phyloP scores from a whole-genome alignment of 1,284 basidiomycete genomes.

The Xerocomus nothofagi region DNA sequence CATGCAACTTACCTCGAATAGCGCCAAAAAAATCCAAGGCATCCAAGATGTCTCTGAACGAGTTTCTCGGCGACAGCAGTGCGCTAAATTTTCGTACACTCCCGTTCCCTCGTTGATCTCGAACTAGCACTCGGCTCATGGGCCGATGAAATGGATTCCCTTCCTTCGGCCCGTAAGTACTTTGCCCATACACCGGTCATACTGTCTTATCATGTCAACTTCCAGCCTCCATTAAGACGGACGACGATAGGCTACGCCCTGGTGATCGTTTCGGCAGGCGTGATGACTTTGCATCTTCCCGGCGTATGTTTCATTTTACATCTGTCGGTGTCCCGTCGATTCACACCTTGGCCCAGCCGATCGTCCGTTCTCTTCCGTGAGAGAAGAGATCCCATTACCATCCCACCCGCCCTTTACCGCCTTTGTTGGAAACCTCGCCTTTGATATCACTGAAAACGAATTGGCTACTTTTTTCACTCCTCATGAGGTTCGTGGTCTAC shows the following conservation, averaged over 20 bases:
- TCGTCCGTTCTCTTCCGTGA: constrained; percentile 54
- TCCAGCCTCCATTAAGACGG: constrained; percentile 60
- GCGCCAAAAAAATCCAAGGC: constrained; percentile 78
- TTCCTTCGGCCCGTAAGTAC: constrained; percentile 86
- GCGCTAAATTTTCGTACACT: constrained; percentile 36
- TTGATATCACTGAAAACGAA: constrained; percentile 87
- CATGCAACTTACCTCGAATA: constrained; percentile 34
- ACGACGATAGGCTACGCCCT: constrained; percentile 51
- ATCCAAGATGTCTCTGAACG: constrained; percentile 87
- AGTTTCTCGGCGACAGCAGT: constrained; percentile 86
- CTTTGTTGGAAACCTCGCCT: constrained; percentile 94
- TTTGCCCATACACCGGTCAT: constrained; percentile 9
- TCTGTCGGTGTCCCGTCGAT: constrained; percentile 11
- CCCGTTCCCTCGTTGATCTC: constrained; percentile 19
- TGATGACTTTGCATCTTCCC: constrained; percentile 62
- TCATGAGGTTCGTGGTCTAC: constrained; percentile 49
- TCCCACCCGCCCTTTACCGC: constrained; percentile 94
- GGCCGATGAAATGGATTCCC: constrained; percentile 94
- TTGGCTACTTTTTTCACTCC: constrained; percentile 79
- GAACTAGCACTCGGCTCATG: constrained; percentile 79
- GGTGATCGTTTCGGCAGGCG: constrained; percentile 56
- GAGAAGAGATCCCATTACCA: constrained; percentile 94
- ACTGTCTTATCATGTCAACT: constrained; percentile 21
- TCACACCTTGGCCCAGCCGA: constrained; percentile 48
- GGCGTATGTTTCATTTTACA: constrained; percentile 46